Percentiles rank a stretch among this genome's conserved stretches.
Evolutionary conservation across 192 early-diverging fungal species (phyloP).

Genomic region (Mortierella antarctica): DNA sequence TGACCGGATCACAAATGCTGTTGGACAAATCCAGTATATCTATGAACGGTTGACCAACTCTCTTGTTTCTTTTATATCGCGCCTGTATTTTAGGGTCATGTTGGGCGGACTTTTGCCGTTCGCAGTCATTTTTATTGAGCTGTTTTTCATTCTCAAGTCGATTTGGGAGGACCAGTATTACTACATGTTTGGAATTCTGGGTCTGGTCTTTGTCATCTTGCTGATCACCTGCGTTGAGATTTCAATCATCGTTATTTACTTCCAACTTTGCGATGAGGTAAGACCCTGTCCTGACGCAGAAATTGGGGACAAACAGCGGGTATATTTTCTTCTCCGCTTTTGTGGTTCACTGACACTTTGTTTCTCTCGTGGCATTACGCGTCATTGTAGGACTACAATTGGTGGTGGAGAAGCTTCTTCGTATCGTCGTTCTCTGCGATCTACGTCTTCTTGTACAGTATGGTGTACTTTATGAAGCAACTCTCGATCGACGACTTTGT

Average conservation of each 20-base stretch:
- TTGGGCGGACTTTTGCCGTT: conserved; percentile 68
- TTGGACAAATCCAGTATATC: too few relatives aligned
- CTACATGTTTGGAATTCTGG: conserved; percentile 71
- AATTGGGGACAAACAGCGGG: background rate
- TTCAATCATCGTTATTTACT: conserved; percentile 75
- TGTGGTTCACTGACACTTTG: background rate
- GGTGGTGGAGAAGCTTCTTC: conserved; percentile 95
- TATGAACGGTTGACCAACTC: background rate
- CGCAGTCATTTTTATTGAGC: conserved; percentile 77
- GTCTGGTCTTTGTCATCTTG: conserved; percentile 69
- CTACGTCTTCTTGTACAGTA: conserved; percentile 86
- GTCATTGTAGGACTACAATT: conserved; percentile 73
- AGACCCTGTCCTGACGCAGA: background rate
- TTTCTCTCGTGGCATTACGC: conserved; percentile 46
- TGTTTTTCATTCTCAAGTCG: conserved; percentile 77
- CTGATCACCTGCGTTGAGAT: conserved; percentile 67
- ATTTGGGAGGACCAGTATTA: conserved; percentile 77
- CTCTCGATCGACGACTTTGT: conserved; percentile 71
- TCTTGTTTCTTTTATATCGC: background rate
- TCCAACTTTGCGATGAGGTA: conserved; percentile 70
- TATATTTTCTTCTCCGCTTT: conserved; percentile 42
- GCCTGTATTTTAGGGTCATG: conserved; percentile 31
- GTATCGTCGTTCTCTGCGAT: conserved; percentile 77
- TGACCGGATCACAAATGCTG: background rate
- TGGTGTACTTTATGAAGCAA: conserved; percentile 76